Evolutionary conservation across 306 rosid species (phyloP).

Genomic region (Clitoria ternatea): DNA sequence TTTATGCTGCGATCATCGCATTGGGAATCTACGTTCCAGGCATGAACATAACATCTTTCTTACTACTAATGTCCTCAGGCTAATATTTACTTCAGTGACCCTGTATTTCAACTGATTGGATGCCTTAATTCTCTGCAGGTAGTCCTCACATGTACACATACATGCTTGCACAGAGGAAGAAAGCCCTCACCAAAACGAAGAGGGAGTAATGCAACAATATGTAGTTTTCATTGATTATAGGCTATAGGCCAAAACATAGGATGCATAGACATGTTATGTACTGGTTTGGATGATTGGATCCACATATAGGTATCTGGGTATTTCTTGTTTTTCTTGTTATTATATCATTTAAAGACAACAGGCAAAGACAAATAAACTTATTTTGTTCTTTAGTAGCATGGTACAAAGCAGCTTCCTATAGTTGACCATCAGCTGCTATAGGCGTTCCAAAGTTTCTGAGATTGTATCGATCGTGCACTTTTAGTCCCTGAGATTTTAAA

Average conservation of each 20-base stretch:
- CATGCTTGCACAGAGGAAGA: slow-evolving; percentile 80
- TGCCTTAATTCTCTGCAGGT: slow-evolving; percentile 50
- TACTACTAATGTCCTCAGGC: background rate
- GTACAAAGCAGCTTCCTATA: background rate
- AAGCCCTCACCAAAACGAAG: slow-evolving; percentile 61
- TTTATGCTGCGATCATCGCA: slow-evolving; percentile 37
- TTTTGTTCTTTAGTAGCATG: background rate
- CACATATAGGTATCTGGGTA: background rate
- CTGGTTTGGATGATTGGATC: slow-evolving; percentile 14
- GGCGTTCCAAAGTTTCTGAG: background rate
- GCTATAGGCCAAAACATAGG: slow-evolving; percentile 17
- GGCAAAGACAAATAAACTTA: background rate
- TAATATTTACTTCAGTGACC: background rate
- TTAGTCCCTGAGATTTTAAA: too few species aligned
- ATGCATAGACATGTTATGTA: background rate
- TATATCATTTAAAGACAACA: background rate
- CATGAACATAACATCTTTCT: slow-evolving; percentile 26
- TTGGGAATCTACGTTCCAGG: slow-evolving; percentile 72
- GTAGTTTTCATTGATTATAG: background rate
- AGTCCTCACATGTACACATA: slow-evolving; percentile 68
- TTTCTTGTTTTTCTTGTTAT: background rate
- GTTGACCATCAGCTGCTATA: background rate
- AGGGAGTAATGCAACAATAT: slow-evolving; percentile 31
- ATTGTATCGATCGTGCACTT: too few species aligned
- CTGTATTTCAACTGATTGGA: slow-evolving; percentile 5